Conservation (phyloP, 805 yeast species). For the Ogataea thermomethanolica region DNA sequence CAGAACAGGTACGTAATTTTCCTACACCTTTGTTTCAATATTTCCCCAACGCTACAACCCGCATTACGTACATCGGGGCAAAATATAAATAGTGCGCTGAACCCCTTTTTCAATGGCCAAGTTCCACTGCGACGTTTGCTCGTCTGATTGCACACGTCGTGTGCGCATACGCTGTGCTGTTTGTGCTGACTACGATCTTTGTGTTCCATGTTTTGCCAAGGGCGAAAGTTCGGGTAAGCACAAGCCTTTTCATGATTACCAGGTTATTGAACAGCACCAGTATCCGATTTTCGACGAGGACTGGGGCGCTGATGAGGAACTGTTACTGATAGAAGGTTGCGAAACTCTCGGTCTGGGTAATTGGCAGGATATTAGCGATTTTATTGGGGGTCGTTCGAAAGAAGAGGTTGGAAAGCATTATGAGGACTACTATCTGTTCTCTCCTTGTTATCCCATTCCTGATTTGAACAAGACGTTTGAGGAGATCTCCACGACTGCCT, state of each 20-base stretch:
- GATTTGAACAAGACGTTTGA: constrained; percentile 70
- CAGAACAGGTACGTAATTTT: not conserved
- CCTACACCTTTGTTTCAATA: not conserved
- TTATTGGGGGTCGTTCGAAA: constrained; percentile 85
- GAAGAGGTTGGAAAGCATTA: constrained; percentile 92
- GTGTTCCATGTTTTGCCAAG: constrained; percentile 93
- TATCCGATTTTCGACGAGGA: constrained; percentile 85
- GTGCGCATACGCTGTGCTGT: constrained; percentile 89
- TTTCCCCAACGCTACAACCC: constrained; percentile 2
- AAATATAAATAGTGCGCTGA: constrained; percentile 6
- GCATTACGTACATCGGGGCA: constrained; percentile 8
- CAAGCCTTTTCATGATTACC: constrained; percentile 91
- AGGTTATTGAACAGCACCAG: constrained; percentile 88
- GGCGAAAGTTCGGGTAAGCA: constrained; percentile 81
- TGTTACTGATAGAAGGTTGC: constrained; percentile 83
- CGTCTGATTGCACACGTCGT: constrained; percentile 92
- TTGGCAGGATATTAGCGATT: constrained; percentile 98
- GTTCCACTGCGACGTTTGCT: constrained; percentile 93
- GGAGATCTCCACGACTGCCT: constrained; percentile 60
- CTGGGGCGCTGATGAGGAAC: constrained; percentile 99
- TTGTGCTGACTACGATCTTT: constrained; percentile 91
- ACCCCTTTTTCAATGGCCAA: constrained; percentile 36
- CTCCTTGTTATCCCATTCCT: constrained; percentile 82
- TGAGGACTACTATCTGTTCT: constrained; percentile 61
- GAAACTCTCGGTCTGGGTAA: constrained; percentile 91